A percentile compares a stretch with the other conserved stretches of the same genome.
Evolutionary conservation across 225 moss, liverwort and hornwort genomes (phyloP).

Genomic region (Takakia lepidozioides): DNA sequence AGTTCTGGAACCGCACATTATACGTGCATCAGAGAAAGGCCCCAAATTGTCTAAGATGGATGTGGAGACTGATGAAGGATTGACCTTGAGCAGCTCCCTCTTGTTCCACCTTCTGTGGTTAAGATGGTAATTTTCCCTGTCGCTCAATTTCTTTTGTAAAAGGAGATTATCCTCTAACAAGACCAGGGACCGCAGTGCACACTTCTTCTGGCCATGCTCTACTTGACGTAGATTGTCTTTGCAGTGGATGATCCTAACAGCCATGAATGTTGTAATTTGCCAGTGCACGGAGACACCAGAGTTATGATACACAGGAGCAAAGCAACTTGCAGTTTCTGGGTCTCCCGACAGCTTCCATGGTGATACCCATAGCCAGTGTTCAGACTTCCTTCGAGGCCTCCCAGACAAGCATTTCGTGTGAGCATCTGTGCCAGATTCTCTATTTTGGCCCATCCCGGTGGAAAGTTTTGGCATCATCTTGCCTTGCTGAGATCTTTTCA

Average conservation of each 20-base stretch:
- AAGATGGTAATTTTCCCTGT: conserved; percentile 48
- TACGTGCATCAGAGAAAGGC: conserved; percentile 42
- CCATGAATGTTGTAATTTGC: not conserved
- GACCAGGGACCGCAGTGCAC: no score
- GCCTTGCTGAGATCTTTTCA: conserved; percentile 56
- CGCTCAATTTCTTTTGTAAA: no score
- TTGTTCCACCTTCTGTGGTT: conserved; percentile 56
- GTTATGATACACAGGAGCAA: not conserved
- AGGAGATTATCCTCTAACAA: no score
- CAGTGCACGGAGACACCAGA: not conserved
- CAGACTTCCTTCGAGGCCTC: not conserved
- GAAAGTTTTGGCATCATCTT: conserved; percentile 54
- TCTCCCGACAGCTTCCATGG: conserved; percentile 3
- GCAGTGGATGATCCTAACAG: not conserved
- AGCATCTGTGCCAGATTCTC: conserved; percentile 54
- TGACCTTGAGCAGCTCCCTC: conserved; percentile 37
- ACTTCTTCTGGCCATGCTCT: not conserved
- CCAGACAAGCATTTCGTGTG: conserved; percentile 40
- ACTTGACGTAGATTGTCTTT: conserved; percentile 3
- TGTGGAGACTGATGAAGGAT: conserved; percentile 28
- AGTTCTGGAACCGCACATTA: conserved; percentile 37
- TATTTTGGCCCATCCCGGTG: conserved; percentile 38
- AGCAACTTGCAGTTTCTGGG: conserved; percentile 4
- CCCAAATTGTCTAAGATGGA: conserved; percentile 25
- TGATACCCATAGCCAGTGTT: conserved; percentile 2